Evolutionary conservation across 345 rosid genomes (phyloP), one percentile per base, ranked within the genome.

Genomic region (Stellera chamaejasme): DNA sequence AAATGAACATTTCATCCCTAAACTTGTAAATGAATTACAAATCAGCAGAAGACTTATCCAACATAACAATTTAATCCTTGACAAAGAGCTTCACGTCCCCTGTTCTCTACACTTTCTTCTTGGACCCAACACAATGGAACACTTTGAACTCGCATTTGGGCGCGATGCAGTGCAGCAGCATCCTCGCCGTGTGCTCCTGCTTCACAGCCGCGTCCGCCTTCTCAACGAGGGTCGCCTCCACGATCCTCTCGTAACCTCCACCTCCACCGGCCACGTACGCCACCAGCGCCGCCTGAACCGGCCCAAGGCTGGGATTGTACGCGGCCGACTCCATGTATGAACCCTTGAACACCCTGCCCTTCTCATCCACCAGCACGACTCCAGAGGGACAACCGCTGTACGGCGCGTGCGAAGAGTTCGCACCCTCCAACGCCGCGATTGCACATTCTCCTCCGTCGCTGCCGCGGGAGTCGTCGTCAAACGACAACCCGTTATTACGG

Each of bases 271-370:
- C 83, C 19, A 89, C 14, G 66, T 71, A 89, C 42, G 89, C 92
- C 72, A 90, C 84, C 59, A 93, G 13, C 67, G 99, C 96, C 61
- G 95, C 95, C 76, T 93, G 99, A 13, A 83, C 75, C 4, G 97
- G 99, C 1, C 97, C 95, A 55, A 93, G n/a, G 69, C 97, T 93
- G 0, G 99, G 99, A 51, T 89, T 93, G 75, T 79, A 79, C 11
- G 99, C 99, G 11, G 96, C 99, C 2, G 99, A 93, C 66, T 93
- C 99, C 79, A 64, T 71, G 53, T 93, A 93, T 56, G 88, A 81
- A 14, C 99, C 99, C 45, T 69, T 69, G 55, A 81, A 89, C 42
- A 93, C 73, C 66, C 65, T 87, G 55, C 99, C 99, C 10, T 82
- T 87, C 15, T 73, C 63, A 56, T 89, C 99, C 76, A 74, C 60